Percentiles rank a stretch among this genome's conserved stretches.
Evolutionary conservation across 106 monocot species (phyloP).

Genomic region (Acorus calamus): DNA sequence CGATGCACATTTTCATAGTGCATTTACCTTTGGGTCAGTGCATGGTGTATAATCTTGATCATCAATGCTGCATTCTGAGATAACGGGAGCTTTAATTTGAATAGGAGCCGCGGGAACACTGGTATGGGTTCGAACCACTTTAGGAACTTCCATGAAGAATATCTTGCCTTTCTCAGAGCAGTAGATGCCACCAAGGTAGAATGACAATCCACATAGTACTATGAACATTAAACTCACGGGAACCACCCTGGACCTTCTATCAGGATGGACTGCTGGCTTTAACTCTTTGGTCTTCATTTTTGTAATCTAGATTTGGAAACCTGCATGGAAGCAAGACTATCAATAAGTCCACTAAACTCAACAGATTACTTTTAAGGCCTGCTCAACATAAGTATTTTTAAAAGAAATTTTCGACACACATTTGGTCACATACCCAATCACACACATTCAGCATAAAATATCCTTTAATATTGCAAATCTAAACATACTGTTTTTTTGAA

Average conservation of each 20-base stretch:
- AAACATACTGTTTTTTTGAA: too few relatives aligned
- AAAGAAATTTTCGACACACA: too few relatives aligned
- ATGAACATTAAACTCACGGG: constrained; percentile 48
- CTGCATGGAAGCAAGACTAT: not conserved
- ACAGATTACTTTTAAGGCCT: too few relatives aligned
- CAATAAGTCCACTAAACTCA: too few relatives aligned
- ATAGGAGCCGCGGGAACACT: constrained; percentile 20
- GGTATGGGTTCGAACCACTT: constrained; percentile 14
- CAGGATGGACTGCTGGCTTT: constrained; percentile 26
- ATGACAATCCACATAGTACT: constrained; percentile 67
- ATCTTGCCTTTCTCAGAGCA: constrained; percentile 43
- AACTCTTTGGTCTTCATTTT: constrained; percentile 65
- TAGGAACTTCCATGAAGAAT: constrained; percentile 14
- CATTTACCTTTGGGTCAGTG: constrained; percentile 88
- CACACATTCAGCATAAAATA: too few relatives aligned
- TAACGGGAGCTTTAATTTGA: constrained; percentile 32
- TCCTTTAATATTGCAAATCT: too few relatives aligned
- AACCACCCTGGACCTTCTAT: constrained; percentile 35
- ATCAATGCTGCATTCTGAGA: constrained; percentile 61
- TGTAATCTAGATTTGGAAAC: not conserved
- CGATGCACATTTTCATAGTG: too few relatives aligned
- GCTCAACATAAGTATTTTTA: too few relatives aligned
- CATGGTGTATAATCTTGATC: constrained; percentile 97
- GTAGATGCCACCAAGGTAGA: constrained; percentile 74
- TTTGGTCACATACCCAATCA: too few relatives aligned